These are phyloP conservation scores for Ceratobasidium sp. DNA, from an alignment of 1,284 basidiomycete species.

Conservation along the genomic window DNA sequence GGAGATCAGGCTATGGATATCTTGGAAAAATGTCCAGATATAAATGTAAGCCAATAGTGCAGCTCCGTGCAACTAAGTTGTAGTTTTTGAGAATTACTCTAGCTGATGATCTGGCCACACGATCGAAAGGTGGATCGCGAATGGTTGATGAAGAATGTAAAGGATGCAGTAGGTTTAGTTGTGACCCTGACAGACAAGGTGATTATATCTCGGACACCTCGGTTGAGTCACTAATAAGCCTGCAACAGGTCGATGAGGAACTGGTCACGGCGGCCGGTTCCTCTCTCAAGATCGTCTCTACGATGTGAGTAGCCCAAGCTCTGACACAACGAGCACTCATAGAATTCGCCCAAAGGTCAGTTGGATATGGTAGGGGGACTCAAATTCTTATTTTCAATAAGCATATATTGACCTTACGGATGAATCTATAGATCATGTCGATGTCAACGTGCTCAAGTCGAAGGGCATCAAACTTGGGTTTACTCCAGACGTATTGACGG, in stretches of 20 bases:
- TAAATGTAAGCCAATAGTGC: conserved; percentile 46
- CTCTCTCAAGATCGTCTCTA: conserved; percentile 81
- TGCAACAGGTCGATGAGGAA: conserved; percentile 74
- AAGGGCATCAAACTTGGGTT: conserved; percentile 83
- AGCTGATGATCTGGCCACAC: conserved; percentile 78
- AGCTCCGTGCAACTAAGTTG: conserved; percentile 45
- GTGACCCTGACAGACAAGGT: conserved; percentile 80
- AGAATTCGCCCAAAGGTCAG: conserved; percentile 57
- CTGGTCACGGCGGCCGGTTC: conserved; percentile 77
- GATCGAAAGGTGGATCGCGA: conserved; percentile 69
- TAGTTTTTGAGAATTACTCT: background rate
- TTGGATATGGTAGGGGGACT: conserved; percentile 76
- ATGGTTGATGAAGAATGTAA: conserved; percentile 83
- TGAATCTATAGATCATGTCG: conserved; percentile 78
- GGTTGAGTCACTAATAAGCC: background rate
- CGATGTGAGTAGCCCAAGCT: conserved; percentile 65
- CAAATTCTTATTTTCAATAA: background rate
- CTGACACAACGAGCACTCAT: background rate
- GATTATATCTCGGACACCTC: conserved; percentile 44
- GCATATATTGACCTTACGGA: conserved; percentile 9
- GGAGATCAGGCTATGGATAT: conserved; percentile 50
- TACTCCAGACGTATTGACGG: conserved; percentile 89
- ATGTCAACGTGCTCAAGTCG: conserved; percentile 69
- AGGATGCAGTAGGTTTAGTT: conserved; percentile 71
- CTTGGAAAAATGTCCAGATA: background rate